Evolutionary conservation across 805 yeast species (phyloP).

Genomic region (Teunomyces funiuensis): DNA sequence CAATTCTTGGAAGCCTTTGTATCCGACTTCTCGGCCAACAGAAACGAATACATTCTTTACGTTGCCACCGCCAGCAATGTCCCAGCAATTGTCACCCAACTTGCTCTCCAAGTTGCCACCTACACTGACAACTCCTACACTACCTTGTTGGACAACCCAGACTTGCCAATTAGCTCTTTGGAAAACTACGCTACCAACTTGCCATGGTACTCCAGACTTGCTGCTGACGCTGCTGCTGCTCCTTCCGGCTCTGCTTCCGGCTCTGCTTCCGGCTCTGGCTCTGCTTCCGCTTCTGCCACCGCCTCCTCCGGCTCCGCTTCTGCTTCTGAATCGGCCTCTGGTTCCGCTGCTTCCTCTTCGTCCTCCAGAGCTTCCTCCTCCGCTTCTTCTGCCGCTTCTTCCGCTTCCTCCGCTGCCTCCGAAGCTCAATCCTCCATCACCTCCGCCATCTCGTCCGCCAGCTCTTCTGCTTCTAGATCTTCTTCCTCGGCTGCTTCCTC

Average conservation of each 20-base stretch:
- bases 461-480: not conserved
- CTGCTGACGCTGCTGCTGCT: constrained; percentile 10
- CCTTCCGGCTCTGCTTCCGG: constrained; percentile 8
- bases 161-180: constrained; percentile 22
- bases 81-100: constrained; percentile 27
- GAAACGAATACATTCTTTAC: constrained; percentile 30
- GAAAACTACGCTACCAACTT: constrained; percentile 34
- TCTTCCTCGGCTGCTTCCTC: not conserved
- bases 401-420: not conserved
- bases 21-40: constrained; percentile 33
- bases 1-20: constrained; percentile 37
- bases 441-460: not conserved
- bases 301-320: constrained; percentile 10
- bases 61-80: constrained; percentile 26
- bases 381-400: constrained; percentile 2
- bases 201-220: constrained; percentile 36
- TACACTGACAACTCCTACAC: constrained; percentile 48
- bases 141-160: constrained; percentile 32
- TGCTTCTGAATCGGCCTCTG: constrained; percentile 16
- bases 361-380: constrained; percentile 7
- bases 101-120: constrained; percentile 33
- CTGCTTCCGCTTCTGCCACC: constrained; percentile 10
- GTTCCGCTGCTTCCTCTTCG: constrained; percentile 13
- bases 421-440: not conserved
- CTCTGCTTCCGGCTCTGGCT: constrained; percentile 8